Base-by-base conservation (phyloP, 495 filamentous ascomycete genomes). In the Usnea hakonensis region DNA sequence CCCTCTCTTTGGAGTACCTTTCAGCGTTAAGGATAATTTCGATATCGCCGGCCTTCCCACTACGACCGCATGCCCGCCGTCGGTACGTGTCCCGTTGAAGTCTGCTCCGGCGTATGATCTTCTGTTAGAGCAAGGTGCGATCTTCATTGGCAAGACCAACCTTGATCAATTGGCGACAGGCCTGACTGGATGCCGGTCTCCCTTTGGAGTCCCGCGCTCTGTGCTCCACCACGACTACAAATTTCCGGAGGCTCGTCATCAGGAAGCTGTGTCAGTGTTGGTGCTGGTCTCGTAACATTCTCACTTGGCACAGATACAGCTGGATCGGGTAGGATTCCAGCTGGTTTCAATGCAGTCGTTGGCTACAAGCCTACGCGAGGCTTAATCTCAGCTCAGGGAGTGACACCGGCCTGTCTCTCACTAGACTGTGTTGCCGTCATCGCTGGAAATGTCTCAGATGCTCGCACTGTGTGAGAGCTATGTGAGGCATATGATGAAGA, bases 151-250 rank as follows among this genome's bases (percentile, higher is more conserved):
- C 28, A 89, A 89, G 67, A 78, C 79, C 10, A 88, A 89, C 65
- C 77, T 89, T 32, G 86, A 89, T 70, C 85, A 88, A 69, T 75
- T 88, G 10, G 86, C 84, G 19, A 89, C 85, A 0, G 86, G 86
- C 14, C 72, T 85, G 5, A 78, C 75, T 28, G 81, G 79, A n/a
- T 80, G 82, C 55, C 83, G 86, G 9, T 86, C 83, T 13, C 85
- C 85, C 0, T 87, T 84, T 62, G 86, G 86, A 2, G 76, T 74
- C 36, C 76, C 79, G 3, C 73, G 75, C 40, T 81, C 75, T 26
- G 73, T 83, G 30, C 81, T 75, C 63, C 77, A 81, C 68, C 71
- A 73, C 40, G 71, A 77, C n/a, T 81, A 83, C 65, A n/a, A n/a
- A 82, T 87, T 36, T 81, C 81, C 10, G 85, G 85, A 48, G 85